Percentiles rank a stretch among this genome's conserved stretches.
Evolutionary conservation across 345 rosid genomes (phyloP).

Genomic region (Erysimum cheiranthoides): DNA sequence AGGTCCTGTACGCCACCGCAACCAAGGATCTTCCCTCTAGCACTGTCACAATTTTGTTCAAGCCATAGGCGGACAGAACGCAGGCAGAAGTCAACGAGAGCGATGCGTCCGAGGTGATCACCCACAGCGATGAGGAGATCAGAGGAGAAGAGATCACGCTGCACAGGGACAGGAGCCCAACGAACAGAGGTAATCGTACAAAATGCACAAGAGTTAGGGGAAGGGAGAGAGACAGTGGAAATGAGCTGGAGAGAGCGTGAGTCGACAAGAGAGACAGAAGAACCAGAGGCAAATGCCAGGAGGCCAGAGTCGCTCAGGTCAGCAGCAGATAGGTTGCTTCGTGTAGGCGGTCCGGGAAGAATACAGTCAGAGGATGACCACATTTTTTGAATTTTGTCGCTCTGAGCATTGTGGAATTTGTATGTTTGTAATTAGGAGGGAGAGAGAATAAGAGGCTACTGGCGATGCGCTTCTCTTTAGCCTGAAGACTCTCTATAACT

Average conservation of each 20-base stretch:
- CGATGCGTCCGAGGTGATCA: conserved; percentile 86
- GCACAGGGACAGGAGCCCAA: conserved; percentile 67
- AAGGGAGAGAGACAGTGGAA: conserved; percentile 69
- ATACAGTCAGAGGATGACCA: conserved; percentile 55
- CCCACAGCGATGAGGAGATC: conserved; percentile 75
- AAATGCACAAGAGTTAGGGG: conserved; percentile 52
- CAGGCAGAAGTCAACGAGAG: conserved; percentile 67
- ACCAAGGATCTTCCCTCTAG: conserved; percentile 45
- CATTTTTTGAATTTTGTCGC: conserved; percentile 1
- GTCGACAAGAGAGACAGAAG: conserved; percentile 73
- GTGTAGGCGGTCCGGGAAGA: conserved; percentile 86
- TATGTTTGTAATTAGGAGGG: conserved; percentile 14
- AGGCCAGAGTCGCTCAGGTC: conserved; percentile 74
- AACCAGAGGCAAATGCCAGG: conserved; percentile 75
- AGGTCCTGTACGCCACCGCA: conserved; percentile 70
- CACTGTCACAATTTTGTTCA: conserved; percentile 53
- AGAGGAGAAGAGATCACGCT: conserved; percentile 66
- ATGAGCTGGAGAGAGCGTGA: conserved; percentile 80
- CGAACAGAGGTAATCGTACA: conserved; percentile 74
- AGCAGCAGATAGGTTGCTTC: conserved; percentile 77
- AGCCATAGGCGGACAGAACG: conserved; percentile 61
- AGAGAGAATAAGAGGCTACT: conserved; percentile 14
- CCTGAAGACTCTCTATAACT: conserved; percentile 32
- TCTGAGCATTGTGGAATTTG: conserved; percentile 6
- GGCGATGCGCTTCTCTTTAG: conserved; percentile 24